Percentiles rank a stretch among this genome's conserved stretches.
Evolutionary conservation across 2,329 filamentous ascomycete species (phyloP).

Genomic region (Paraphoma sp.): DNA sequence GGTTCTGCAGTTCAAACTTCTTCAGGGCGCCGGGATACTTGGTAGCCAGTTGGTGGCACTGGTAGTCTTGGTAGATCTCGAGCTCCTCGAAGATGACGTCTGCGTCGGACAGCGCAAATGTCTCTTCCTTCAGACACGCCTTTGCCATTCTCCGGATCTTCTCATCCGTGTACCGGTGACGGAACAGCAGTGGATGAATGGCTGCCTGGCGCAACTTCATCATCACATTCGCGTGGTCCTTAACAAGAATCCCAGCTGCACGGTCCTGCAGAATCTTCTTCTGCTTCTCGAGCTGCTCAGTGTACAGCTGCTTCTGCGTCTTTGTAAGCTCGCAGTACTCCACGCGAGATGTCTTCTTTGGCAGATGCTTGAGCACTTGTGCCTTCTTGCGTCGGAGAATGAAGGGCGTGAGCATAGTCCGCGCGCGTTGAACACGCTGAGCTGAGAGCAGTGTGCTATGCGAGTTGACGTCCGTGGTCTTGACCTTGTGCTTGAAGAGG

Average conservation of each 20-base stretch:
- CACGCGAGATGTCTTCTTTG: slow-evolving; percentile 77
- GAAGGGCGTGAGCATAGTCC: slow-evolving; percentile 93
- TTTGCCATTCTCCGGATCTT: slow-evolving; percentile 79
- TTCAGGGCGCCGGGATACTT: slow-evolving; percentile 60
- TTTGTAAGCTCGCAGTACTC: slow-evolving; percentile 81
- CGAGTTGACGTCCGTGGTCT: slow-evolving; percentile 72
- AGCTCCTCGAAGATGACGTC: slow-evolving; percentile 63
- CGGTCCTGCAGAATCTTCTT: slow-evolving; percentile 66
- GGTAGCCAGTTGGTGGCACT: slow-evolving; percentile 64
- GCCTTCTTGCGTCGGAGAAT: slow-evolving; percentile 93
- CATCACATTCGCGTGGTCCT: slow-evolving; percentile 64
- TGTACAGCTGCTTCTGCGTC: slow-evolving; percentile 76
- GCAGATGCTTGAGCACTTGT: slow-evolving; percentile 84
- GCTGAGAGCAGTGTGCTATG: slow-evolving; percentile 84
- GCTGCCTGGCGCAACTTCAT: slow-evolving; percentile 93
- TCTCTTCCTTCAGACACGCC: slow-evolving; percentile 74
- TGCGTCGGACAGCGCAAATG: slow-evolving; percentile 57
- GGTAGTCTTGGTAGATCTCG: slow-evolving; percentile 64
- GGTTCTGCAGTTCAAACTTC: slow-evolving; percentile 63
- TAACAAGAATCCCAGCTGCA: slow-evolving; percentile 61
- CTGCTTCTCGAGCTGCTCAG: slow-evolving; percentile 69
- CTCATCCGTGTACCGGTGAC: slow-evolving; percentile 77
- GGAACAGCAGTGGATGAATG: slow-evolving; percentile 88
- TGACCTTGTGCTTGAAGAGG: slow-evolving; percentile 92
- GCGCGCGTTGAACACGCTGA: slow-evolving; percentile 84